Evolutionary conservation across 495 filamentous ascomycete species (phyloP), one percentile per base, ranked within the genome.

Genomic region (Stereocaulon alpinum): DNA sequence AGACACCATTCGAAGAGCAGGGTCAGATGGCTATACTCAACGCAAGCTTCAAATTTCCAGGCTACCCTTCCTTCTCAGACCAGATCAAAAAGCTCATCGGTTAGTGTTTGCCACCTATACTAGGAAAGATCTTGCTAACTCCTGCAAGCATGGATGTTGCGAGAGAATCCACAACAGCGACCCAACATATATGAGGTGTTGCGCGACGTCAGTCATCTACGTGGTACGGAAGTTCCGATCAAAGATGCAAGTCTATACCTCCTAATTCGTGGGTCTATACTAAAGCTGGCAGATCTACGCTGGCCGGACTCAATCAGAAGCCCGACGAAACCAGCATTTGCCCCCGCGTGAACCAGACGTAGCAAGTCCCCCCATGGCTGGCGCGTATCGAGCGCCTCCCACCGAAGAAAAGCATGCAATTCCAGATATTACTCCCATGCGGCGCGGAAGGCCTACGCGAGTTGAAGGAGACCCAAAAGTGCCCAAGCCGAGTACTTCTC

Each of bases 21-120:
- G 93, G 93, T 20, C 91, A 95, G 73, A 88, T 97, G 73, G 93
- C 93, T n/a, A 98, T 98, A 63, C 76, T 98, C 43, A 97, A 96
- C 68, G 93, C 94, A 43, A 94, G 81, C 66, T 98, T 87, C 82
- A 93, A 89, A 69, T 97, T 86, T 69, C 94, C 94, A 22, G 76
- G 77, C 44, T 88, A 96, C 66, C 93, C 93, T 32, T 68, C 77
- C 22, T 97, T 97, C 71, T 96, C 92, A 2, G 89, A 95, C 67
- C 84, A 85, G 51, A 73, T 96, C 52, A 96, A 95, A 77, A 85
- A 86, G 71, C 77, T 98, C 30, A 96, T 96, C 64, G 86, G 91
- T 95, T 77, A 72, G 84, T 71, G 30, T 45, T 41, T 44, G 49
- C 20, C 40, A n/a, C 50, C 22, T 20, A 15, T 44, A 43, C 40